phyloP scores from a whole-genome alignment of 177 flowering plant species.

The Vitis hybrid region DNA sequence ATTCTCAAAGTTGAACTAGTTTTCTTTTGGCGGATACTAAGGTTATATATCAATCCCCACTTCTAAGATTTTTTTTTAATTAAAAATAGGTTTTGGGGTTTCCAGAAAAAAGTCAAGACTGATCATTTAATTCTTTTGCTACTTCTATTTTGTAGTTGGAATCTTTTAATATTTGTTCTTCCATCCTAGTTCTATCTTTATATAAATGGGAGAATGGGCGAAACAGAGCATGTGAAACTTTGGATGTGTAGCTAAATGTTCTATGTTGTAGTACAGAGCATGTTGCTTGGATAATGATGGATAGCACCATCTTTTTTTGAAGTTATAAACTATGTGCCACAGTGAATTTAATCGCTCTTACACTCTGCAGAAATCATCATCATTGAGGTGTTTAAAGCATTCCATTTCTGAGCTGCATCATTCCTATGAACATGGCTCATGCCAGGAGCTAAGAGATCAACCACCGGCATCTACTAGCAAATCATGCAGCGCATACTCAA shows the following conservation, averaged over 20 bases:
- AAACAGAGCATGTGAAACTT: neutral
- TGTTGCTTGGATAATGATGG: neutral
- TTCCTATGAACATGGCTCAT: conserved; percentile 21
- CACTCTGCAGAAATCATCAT: conserved; percentile 25
- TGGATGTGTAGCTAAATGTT: neutral
- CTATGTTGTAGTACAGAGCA: neutral
- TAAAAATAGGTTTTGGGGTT: too few species aligned
- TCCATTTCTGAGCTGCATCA: conserved; percentile 17
- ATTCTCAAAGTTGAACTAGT: neutral
- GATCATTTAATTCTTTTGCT: neutral
- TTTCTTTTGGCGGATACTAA: neutral
- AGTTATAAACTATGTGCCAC: neutral
- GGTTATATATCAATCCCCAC: too few species aligned
- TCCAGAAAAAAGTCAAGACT: too few species aligned
- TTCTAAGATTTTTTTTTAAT: too few species aligned
- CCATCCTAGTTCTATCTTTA: neutral
- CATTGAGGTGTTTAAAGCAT: conserved; percentile 21
- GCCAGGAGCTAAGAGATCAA: conserved; percentile 21
- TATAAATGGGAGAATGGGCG: neutral
- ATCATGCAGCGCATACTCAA: conserved; percentile 17
- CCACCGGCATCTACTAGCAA: conserved; percentile 19
- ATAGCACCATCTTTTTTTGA: neutral
- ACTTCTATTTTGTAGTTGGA: neutral
- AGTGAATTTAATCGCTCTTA: neutral
- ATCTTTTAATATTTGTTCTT: neutral